Conservation (phyloP, 176 grass and related monocot species). For the Luzula sylvatica region DNA sequence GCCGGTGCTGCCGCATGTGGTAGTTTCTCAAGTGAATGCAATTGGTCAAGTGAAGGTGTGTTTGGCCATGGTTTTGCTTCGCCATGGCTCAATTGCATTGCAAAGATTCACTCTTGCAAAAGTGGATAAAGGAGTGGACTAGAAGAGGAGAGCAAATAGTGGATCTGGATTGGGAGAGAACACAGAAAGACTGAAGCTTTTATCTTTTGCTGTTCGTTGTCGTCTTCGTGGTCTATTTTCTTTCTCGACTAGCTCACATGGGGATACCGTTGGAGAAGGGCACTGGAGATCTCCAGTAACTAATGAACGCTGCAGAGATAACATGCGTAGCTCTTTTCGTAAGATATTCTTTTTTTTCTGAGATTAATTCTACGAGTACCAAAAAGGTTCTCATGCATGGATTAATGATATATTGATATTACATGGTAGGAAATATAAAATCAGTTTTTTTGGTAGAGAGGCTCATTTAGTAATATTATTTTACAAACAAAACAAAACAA, state of each 20-base stretch:
- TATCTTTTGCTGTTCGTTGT: constrained; percentile 12
- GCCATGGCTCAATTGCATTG: constrained; percentile 9
- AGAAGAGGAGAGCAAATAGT: not conserved
- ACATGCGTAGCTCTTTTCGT: too few species aligned
- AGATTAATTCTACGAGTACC: too few species aligned
- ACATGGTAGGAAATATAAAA: too few species aligned
- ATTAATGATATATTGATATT: too few species aligned
- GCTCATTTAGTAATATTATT: too few species aligned
- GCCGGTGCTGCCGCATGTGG: constrained; percentile 34
- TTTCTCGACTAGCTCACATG: constrained; percentile 5
- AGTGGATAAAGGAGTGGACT: not conserved
- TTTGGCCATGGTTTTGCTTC: constrained; percentile 36
- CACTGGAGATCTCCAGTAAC: not conserved
- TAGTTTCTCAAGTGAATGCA: constrained; percentile 81
- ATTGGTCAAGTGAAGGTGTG: constrained; percentile 78
- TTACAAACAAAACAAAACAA: too few species aligned
- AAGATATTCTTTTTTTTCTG: too few species aligned
- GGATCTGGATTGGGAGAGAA: too few species aligned
- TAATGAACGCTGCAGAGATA: too few species aligned
- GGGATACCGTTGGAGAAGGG: constrained; percentile 11
- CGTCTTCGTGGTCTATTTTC: constrained; percentile 14
- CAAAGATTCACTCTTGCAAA: constrained; percentile 27
- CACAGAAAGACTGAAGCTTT: not conserved
- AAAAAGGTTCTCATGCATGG: too few species aligned
- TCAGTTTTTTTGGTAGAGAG: too few species aligned